Conservation (phyloP, 768 basidiomycete genomes). For the Candolleomyces efflorescens region DNA sequence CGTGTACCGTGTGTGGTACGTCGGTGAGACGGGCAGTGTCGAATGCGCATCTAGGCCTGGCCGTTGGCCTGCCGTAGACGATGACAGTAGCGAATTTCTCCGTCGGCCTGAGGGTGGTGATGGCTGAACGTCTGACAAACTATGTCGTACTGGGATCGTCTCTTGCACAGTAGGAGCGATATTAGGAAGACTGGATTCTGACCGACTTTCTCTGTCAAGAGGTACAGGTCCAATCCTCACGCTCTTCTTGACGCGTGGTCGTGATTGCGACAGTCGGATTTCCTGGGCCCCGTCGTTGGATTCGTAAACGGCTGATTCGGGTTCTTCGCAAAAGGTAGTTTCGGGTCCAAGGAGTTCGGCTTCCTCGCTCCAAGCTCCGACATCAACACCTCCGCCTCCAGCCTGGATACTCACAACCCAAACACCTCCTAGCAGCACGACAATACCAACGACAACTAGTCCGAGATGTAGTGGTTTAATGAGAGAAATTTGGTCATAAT, state of each 20-base stretch:
- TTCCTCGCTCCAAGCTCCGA: slow-evolving; percentile 45
- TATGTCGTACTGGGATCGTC: no score
- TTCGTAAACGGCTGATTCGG: slow-evolving; percentile 6
- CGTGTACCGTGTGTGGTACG: background rate
- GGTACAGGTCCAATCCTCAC: slow-evolving; percentile 18
- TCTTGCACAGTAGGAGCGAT: background rate
- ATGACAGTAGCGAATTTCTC: background rate
- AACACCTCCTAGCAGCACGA: slow-evolving; percentile 78
- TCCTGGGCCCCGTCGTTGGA: slow-evolving; percentile 14
- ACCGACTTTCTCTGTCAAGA: slow-evolving; percentile 29
- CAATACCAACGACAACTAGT: slow-evolving; percentile 74
- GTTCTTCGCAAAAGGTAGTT: slow-evolving; percentile 23
- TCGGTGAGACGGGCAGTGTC: background rate
- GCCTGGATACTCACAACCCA: slow-evolving; percentile 85
- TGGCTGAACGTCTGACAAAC: background rate
- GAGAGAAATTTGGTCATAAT: slow-evolving; percentile 79
- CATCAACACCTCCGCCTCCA: slow-evolving; percentile 46
- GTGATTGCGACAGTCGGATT: background rate
- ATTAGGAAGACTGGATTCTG: slow-evolving; percentile 24
- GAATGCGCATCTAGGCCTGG: background rate
- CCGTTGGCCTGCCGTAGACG: background rate
- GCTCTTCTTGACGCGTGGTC: background rate
- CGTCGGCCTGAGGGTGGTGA: background rate
- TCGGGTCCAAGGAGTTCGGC: slow-evolving; percentile 22
- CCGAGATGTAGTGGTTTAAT: slow-evolving; percentile 67